Evolutionary conservation across 2,329 filamentous ascomycete genomes (phyloP).

Genomic region (Ophiostoma populinum): DNA sequence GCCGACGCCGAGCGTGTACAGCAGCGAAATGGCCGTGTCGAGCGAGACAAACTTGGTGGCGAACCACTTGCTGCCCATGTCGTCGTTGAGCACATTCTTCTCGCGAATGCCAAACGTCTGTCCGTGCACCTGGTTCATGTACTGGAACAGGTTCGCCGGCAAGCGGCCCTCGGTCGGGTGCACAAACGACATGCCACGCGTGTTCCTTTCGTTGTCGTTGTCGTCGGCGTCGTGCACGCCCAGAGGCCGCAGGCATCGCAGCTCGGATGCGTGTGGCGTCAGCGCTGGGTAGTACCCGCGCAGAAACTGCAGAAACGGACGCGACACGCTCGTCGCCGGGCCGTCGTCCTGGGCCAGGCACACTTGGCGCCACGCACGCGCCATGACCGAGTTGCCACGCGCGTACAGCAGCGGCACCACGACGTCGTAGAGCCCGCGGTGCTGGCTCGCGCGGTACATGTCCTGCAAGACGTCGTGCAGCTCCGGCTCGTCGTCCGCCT

Average conservation of each 20-base stretch:
- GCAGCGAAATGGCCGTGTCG: constrained; percentile 51
- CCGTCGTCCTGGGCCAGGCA: constrained; percentile 24
- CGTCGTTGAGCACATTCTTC: constrained; percentile 41
- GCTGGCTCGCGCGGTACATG: constrained; percentile 27
- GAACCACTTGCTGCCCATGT: constrained; percentile 63
- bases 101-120: constrained; percentile 21
- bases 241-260: constrained; percentile 12
- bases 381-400: constrained; percentile 26
- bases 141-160: constrained; percentile 6
- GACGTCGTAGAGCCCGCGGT: constrained; percentile 30
- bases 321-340: constrained; percentile 23
- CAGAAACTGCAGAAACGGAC: constrained; percentile 31
- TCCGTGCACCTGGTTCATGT: constrained; percentile 20
- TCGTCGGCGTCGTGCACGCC: too few species aligned
- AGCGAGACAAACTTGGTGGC: constrained; percentile 54
- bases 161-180: too few species aligned
- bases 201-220: too few species aligned
- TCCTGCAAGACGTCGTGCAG: constrained; percentile 24
- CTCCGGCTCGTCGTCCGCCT: constrained; percentile 18
- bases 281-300: constrained; percentile 26
- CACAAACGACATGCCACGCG: too few species aligned
- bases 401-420: constrained; percentile 33
- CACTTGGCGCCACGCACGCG: constrained; percentile 29
- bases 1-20: constrained; percentile 53
- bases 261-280: constrained; percentile 22